phyloP scores from a whole-genome alignment of 176 grass and related monocot species.

The Carex cristatella region DNA sequence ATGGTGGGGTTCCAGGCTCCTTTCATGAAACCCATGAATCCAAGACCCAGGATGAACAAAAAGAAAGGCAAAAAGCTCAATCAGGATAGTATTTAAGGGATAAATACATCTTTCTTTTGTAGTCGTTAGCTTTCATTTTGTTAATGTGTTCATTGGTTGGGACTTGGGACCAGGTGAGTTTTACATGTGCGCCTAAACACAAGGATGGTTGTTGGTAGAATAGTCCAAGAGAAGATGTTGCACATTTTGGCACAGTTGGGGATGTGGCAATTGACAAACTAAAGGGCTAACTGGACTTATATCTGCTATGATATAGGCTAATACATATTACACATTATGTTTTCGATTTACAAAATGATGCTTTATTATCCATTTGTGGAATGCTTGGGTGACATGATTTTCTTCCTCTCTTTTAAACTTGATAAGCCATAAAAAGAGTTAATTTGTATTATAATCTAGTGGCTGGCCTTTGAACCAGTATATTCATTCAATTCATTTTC shows the following conservation, averaged over 20 bases:
- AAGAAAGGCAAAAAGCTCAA: constrained; percentile 44
- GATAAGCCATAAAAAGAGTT: neutral
- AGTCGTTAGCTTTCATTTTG: neutral
- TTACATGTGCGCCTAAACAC: neutral
- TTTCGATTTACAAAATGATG: neutral
- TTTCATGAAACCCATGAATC: constrained; percentile 44
- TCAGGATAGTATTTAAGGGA: too few species aligned
- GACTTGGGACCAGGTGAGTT: neutral
- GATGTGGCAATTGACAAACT: neutral
- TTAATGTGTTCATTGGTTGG: neutral
- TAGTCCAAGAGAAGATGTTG: neutral
- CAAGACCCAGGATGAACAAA: constrained; percentile 56
- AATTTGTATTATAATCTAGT: neutral
- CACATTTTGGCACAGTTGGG: neutral
- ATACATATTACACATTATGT: neutral
- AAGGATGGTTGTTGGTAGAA: neutral
- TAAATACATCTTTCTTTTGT: neutral
- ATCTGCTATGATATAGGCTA: neutral
- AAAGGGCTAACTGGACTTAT: neutral
- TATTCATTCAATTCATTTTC: neutral
- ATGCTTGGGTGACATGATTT: neutral
- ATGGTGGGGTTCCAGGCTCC: constrained; percentile 72
- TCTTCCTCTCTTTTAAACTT: neutral
- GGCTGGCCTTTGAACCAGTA: neutral
- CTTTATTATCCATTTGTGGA: neutral